Conservation (phyloP, 257 asterid species). For the Solanum appendiculatum region DNA sequence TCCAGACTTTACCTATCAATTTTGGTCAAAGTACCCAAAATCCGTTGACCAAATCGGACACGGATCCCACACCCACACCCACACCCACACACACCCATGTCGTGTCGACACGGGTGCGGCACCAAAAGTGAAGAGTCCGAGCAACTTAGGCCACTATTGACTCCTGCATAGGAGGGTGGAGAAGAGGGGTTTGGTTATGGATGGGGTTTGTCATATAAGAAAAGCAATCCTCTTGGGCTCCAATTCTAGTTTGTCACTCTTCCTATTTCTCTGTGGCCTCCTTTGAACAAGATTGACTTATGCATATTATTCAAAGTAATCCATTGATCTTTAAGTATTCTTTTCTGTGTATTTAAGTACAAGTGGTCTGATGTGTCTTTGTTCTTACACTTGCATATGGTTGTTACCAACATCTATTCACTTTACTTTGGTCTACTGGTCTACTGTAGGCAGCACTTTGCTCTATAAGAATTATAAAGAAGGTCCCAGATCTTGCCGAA, state of each 20-base stretch:
- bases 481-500: conserved; percentile 97
- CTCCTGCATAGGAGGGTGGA: neutral
- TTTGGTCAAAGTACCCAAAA: too few species aligned
- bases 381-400: neutral
- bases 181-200: neutral
- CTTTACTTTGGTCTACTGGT: conserved; percentile 3
- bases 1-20: too few species aligned
- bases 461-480: conserved; percentile 84
- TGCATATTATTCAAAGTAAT: neutral
- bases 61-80: too few species aligned
- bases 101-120: too few species aligned
- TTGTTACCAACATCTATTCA: neutral
- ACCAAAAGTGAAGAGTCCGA: too few species aligned
- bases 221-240: neutral
- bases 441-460: conserved; percentile 82
- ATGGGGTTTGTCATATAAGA: neutral
- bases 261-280: neutral
- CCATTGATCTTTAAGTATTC: neutral
- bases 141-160: neutral
- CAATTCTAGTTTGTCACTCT: neutral
- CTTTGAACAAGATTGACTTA: neutral
- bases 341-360: neutral
- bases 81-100: too few species aligned
- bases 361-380: neutral
- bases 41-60: too few species aligned